Base-by-base conservation (phyloP, 2,329 filamentous ascomycete genomes). In the Phialophora expanda region DNA sequence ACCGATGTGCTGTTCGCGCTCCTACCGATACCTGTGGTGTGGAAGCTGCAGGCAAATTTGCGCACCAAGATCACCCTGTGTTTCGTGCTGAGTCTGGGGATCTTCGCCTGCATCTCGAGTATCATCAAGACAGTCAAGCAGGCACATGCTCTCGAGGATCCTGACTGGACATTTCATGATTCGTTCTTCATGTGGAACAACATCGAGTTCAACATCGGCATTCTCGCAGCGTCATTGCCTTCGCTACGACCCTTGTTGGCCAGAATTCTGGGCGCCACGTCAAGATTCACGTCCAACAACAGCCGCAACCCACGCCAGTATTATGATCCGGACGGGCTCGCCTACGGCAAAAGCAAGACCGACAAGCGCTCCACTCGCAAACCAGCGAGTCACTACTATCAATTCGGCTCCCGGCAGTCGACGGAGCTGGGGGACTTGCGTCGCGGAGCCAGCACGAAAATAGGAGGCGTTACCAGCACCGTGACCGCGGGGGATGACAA, bases 1-100 rank as follows among this genome's bases (percentile, higher is more conserved):
- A 81, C 79, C n/a, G 80, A 82, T 60, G 73, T 81, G 7, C 72
- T 77, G n/a, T 80, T 82, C 41, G 80, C 79, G 0, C 75, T 78
- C 1, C 72, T 82, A 20, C 80, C 80, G 0, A 73, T 81, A 1
- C 77, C 78, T 2, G 75, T 82, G 62, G 78, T 82, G 56, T 79
- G 78, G 76, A 70, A 72, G 6, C 70, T 81, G n/a, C 76, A 81
- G 62, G 75, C 79, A 72, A 78, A 77, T 69, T 70, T 71, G n/a
- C 74, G 75, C 14, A 76, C 75, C 1, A 75, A 77, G 22, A 24
- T 81, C 0, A 80, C 81, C 24, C 70, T 83, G 11, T 76, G 81
- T 24, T 73, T 69, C 0, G 77, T 83, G 61, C 71, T 82, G 4
- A 78, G 78, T 56, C 72, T 82, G 22, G 81, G 80, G 32, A 81